These are phyloP conservation scores for Filobasidium uniguttulatum DNA, from an alignment of 1,284 basidiomycete genomes.

Conservation along the genomic window DNA sequence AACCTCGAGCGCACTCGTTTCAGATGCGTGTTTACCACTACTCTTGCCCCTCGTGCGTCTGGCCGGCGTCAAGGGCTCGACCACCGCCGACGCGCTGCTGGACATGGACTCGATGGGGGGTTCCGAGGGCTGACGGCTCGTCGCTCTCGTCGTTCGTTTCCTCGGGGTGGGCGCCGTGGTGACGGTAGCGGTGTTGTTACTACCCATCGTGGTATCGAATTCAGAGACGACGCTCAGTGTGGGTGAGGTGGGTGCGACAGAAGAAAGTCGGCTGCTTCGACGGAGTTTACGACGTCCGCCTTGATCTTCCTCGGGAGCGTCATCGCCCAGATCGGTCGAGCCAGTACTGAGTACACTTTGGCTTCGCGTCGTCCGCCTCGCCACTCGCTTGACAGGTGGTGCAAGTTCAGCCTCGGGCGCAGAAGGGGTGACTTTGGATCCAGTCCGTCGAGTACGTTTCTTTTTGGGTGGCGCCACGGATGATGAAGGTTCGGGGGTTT, in stretches of 20 bases:
- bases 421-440: not conserved
- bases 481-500: constrained; percentile 1
- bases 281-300: not conserved
- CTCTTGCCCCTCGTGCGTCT: too few species aligned
- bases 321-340: constrained; percentile 7
- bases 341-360: constrained; percentile 10
- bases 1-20: too few species aligned
- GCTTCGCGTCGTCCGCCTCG: constrained; percentile 5
- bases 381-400: constrained; percentile 6
- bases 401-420: not conserved
- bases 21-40: too few species aligned
- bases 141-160: not conserved
- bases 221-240: constrained; percentile 4
- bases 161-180: too few species aligned
- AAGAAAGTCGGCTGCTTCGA: constrained; percentile 5
- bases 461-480: not conserved
- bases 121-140: not conserved
- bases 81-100: not conserved
- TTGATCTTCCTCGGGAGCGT: not conserved
- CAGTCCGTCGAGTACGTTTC: not conserved
- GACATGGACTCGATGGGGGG: not conserved
- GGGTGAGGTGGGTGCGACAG: constrained; percentile 8
- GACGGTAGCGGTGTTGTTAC: too few species aligned
- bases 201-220: not conserved
- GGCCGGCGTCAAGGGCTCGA: too few species aligned